Percentiles rank a stretch among this genome's conserved stretches.
phyloP scores from a whole-genome alignment of 148 eudicot genomes.

The Limonium bicolor region DNA sequence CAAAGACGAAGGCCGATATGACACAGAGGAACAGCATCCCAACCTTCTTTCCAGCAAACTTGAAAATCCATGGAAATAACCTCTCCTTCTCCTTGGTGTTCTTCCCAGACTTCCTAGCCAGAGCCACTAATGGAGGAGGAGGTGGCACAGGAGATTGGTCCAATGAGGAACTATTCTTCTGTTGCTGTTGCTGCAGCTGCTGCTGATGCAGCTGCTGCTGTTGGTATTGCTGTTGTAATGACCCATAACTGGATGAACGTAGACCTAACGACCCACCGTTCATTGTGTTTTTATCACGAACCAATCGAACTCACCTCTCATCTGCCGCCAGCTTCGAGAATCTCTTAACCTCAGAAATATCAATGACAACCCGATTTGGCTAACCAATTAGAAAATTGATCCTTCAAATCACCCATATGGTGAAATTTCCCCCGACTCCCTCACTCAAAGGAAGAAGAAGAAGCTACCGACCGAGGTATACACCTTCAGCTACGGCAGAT shows the following conservation, averaged over 20 bases:
- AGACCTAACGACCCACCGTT: slow-evolving; percentile 90
- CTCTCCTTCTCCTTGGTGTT: slow-evolving; percentile 84
- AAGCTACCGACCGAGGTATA: too few species aligned
- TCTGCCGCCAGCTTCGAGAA: slow-evolving; percentile 14
- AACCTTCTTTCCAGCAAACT: slow-evolving; percentile 66
- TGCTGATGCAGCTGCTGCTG: slow-evolving; percentile 12
- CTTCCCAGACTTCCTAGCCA: slow-evolving; percentile 47
- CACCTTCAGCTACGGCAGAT: too few species aligned
- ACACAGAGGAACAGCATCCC: slow-evolving; percentile 84
- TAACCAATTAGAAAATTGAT: too few species aligned
- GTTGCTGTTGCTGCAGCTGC: too few species aligned
- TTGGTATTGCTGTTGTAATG: slow-evolving; percentile 60
- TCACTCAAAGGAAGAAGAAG: too few species aligned
- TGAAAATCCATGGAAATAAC: slow-evolving; percentile 56
- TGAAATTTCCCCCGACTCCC: too few species aligned
- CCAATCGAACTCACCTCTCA: slow-evolving; percentile 34
- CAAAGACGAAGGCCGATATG: slow-evolving; percentile 63
- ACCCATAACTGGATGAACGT: slow-evolving; percentile 87
- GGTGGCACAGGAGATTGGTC: slow-evolving; percentile 18
- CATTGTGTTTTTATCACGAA: slow-evolving; percentile 58
- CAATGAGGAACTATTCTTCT: slow-evolving; percentile 19
- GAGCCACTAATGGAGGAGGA: slow-evolving; percentile 14
- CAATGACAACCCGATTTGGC: neutral
- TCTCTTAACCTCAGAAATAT: too few species aligned
- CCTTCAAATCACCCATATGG: too few species aligned